Percentiles rank a stretch among this genome's conserved stretches.
These are phyloP conservation scores for Sodiomyces alkalinus DNA, from an alignment of 2,329 filamentous ascomycete genomes.

Conservation along the genomic window DNA sequence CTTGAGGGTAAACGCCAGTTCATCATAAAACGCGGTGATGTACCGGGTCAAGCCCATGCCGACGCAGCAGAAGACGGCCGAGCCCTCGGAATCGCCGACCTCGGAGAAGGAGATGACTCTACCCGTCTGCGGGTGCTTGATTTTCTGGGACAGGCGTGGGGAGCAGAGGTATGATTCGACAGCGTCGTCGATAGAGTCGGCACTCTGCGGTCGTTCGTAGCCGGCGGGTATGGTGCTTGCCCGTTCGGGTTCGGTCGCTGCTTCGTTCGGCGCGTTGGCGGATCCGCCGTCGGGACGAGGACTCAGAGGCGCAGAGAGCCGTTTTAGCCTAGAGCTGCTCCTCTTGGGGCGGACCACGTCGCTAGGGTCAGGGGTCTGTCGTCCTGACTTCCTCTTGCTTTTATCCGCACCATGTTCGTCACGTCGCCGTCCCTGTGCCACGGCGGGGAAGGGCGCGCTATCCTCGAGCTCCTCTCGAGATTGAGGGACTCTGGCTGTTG, in stretches of 20 bases:
- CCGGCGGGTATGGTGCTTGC: constrained; percentile 24
- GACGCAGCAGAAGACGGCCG: constrained; percentile 88
- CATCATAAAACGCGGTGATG: constrained; percentile 94
- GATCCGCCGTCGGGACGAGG: constrained; percentile 23
- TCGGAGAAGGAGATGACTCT: constrained; percentile 90
- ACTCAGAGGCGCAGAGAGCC: constrained; percentile 34
- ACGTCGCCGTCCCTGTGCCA: constrained; percentile 44
- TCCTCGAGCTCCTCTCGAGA: constrained; percentile 30
- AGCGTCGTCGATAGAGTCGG: constrained; percentile 78
- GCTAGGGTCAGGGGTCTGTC: constrained; percentile 29
- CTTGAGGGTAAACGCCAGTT: constrained; percentile 76
- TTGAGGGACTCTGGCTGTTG: not conserved
- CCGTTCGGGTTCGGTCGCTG: constrained; percentile 13
- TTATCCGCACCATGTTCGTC: constrained; percentile 33
- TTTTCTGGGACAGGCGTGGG: constrained; percentile 73
- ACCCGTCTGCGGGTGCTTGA: constrained; percentile 72
- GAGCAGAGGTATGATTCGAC: constrained; percentile 76
- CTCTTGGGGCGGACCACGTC: constrained; percentile 33
- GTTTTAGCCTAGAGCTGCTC: constrained; percentile 42
- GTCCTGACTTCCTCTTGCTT: constrained; percentile 28
- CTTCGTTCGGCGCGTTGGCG: too few relatives aligned
- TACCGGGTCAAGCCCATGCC: constrained; percentile 96
- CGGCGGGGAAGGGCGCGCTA: constrained; percentile 53
- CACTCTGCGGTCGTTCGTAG: constrained; percentile 61
- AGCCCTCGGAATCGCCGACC: constrained; percentile 82